Evolutionary conservation across 192 early-diverging fungal genomes (phyloP).

Genomic region (Backusella psychrophila): DNA sequence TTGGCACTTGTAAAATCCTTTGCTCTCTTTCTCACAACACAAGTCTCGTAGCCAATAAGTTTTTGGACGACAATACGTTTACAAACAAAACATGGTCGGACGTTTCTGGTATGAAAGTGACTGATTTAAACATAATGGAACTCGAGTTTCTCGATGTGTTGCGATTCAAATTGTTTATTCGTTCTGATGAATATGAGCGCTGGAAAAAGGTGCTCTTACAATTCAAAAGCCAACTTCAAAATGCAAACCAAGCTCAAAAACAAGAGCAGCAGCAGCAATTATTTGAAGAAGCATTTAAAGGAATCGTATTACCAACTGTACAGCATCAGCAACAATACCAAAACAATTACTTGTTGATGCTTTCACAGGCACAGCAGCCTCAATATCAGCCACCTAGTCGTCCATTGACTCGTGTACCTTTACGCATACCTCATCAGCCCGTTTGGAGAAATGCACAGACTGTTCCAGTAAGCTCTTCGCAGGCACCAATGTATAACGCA

Average conservation of each 20-base stretch:
- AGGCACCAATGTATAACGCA: background rate
- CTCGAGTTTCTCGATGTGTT: conserved; percentile 78
- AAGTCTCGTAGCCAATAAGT: conserved; percentile 64
- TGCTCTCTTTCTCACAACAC: background rate
- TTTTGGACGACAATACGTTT: conserved; percentile 87
- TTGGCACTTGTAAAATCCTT: background rate
- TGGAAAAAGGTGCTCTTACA: conserved; percentile 58
- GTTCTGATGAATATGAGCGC: conserved; percentile 58
- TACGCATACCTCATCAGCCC: conserved; percentile 36
- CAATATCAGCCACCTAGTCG: conserved; percentile 28
- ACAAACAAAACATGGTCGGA: conserved; percentile 88
- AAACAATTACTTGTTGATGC: conserved; percentile 21
- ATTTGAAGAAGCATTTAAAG: conserved; percentile 28
- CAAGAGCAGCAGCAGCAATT: conserved; percentile 31
- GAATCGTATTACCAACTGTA: conserved; percentile 7
- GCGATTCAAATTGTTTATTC: conserved; percentile 72
- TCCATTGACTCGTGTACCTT: conserved; percentile 33
- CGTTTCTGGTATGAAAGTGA: conserved; percentile 78
- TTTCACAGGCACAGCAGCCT: conserved; percentile 35
- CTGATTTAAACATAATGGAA: conserved; percentile 82
- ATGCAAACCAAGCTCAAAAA: conserved; percentile 22
- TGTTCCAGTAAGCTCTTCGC: background rate
- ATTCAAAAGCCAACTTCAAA: conserved; percentile 35
- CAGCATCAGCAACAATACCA: conserved; percentile 21
- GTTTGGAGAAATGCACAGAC: conserved; percentile 18